A percentile compares a stretch with the other conserved stretches of the same genome.
These are phyloP conservation scores for Apophysomyces ossiformis DNA, from an alignment of 371 early-diverging fungal genomes.

Conservation along the genomic window DNA sequence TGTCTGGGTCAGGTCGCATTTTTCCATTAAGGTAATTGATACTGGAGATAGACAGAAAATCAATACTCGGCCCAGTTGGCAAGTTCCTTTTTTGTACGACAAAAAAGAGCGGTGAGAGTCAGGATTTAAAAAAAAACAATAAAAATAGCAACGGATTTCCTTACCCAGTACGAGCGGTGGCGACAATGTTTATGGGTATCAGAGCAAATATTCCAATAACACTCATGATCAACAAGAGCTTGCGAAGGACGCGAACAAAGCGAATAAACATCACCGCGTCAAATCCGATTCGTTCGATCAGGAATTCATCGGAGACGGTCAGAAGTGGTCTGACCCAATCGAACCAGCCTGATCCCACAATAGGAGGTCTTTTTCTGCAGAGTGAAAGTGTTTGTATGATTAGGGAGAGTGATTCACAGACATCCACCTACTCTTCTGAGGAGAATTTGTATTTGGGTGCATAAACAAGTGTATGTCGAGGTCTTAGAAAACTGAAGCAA, in stretches of 20 bases:
- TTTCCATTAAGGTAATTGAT: conserved; percentile 30
- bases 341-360: conserved; percentile 56
- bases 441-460: conserved; percentile 49
- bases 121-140: neutral
- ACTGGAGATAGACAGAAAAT: conserved; percentile 34
- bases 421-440: conserved; percentile 35
- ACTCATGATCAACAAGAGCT: conserved; percentile 56
- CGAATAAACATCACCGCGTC: conserved; percentile 80
- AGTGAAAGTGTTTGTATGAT: neutral
- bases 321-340: conserved; percentile 68
- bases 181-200: conserved; percentile 64
- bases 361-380: conserved; percentile 60
- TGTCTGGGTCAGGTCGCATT: conserved; percentile 20
- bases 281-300: conserved; percentile 68
- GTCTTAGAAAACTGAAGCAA: conserved; percentile 42
- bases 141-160: conserved; percentile 8
- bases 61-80: conserved; percentile 32
- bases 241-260: conserved; percentile 61
- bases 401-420: neutral
- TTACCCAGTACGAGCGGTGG: conserved; percentile 45
- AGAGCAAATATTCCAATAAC: conserved; percentile 60
- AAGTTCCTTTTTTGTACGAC: conserved; percentile 31
- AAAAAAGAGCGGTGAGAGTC: neutral
- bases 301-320: conserved; percentile 56
- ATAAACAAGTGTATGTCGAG: conserved; percentile 50